Base-by-base conservation (phyloP, 495 filamentous ascomycete species). In the Penicillium angulare region DNA sequence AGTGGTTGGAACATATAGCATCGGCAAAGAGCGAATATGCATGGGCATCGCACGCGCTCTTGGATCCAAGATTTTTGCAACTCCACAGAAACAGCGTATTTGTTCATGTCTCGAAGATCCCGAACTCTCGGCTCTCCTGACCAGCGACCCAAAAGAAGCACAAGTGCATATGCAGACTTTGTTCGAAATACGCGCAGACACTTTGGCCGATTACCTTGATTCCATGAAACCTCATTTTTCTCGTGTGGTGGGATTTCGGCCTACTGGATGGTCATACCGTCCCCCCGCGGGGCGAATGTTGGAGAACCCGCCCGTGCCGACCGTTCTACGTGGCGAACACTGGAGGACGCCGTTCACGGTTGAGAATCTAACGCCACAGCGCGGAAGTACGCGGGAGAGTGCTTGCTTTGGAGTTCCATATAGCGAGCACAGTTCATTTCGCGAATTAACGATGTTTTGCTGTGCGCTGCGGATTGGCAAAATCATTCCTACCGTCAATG, bases 101-200 rank as follows among this genome's bases (percentile, higher is more conserved):
- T 92, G 89, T 66, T 72, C 77, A 10, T 88, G 86, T 46, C 81
- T 99, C 9, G 91, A 92, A 64, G 92, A 97, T 66, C 74, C 86
- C 0, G 90, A 95, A 56, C 82, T 99, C 9, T 73, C 81, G 36
- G 74, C 80, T 1, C 79, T 86, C 15, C 75, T 99, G 55, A 99
- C 93, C 0, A 75, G 76, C 27, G 71, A 96, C 60, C 92, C 93
- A 0, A 73, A 73, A 18, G 87, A 88, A 56, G 93, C 95, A 1
- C 93, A 97, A 67, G 89, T 99, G 0, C 93, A 99, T 72, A 96
- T 99, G 92, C 92, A 95, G 50, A 89, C 86, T 50, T 75, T 99
- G 6, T 90, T 90, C 72, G 92, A 97, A 69, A 87, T 97, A 51
- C 83, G 86, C 34, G 81, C 89, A 8, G 89, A 96, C 43, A 93